phyloP scores from a whole-genome alignment of 1,139 yeast genomes.

The Blastobotrys raffinosifermentans region DNA sequence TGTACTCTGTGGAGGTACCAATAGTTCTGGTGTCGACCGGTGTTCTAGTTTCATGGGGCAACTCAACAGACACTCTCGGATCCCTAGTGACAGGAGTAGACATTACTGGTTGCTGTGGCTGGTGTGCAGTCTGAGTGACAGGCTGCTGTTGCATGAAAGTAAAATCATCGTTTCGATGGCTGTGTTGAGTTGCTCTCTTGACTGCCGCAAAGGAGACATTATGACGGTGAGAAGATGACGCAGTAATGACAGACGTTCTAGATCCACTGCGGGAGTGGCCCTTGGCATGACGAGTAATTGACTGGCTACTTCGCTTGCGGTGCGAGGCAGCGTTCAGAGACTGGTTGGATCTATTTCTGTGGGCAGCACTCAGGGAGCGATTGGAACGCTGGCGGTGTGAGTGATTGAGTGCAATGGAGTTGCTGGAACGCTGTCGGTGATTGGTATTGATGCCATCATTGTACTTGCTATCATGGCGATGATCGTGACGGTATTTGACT shows the following conservation, averaged over 20 bases:
- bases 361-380: conserved; percentile 1
- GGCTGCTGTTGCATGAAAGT: too few species aligned
- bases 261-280: conserved; percentile 21
- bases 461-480: conserved; percentile 27
- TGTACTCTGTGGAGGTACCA: too few species aligned
- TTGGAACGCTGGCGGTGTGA: conserved; percentile 3
- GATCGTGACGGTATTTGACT: conserved; percentile 79
- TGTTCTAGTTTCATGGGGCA: too few species aligned
- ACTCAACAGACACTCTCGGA: too few species aligned
- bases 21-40: too few species aligned
- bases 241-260: conserved; percentile 19
- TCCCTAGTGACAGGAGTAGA: too few species aligned
- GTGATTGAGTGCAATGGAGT: conserved; percentile 7
- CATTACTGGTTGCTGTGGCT: too few species aligned
- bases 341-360: conserved; percentile 3
- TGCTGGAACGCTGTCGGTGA: too few species aligned
- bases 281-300: conserved; percentile 5
- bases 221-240: conserved; percentile 23
- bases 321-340: conserved; percentile 4
- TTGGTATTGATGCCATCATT: neutral
- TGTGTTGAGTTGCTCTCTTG: conserved; percentile 1
- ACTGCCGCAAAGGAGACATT: conserved; percentile 17
- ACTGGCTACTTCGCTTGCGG: conserved; percentile 13
- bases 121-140: too few species aligned
- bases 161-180: too few species aligned